Evolutionary conservation across 352 stramenopile species (phyloP).

Genomic region (Phytopythium aichiense): DNA sequence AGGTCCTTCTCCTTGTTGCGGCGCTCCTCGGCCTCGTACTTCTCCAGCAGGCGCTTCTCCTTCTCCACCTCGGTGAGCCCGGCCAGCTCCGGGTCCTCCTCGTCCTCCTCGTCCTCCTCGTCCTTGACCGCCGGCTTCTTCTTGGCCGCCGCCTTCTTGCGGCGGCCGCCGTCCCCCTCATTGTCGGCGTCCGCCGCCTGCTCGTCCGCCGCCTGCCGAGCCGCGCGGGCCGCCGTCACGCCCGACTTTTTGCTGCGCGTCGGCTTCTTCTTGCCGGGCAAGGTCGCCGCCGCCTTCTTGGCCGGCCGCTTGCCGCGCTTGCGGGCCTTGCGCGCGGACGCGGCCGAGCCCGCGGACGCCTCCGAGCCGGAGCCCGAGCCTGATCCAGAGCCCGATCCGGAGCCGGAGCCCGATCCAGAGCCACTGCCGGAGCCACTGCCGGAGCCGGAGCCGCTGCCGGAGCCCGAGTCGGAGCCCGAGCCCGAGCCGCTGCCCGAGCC

Average conservation of each 20-base stretch:
- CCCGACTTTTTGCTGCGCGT: conserved; percentile 15
- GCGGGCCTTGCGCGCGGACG: conserved; percentile 30
- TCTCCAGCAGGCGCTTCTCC: conserved; percentile 82
- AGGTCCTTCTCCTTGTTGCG: conserved; percentile 80
- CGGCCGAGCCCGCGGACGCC: conserved; percentile 20
- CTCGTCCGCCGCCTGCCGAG: conserved; percentile 38
- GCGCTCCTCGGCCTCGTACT: conserved; percentile 81
- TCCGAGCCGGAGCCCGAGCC: conserved; percentile 23
- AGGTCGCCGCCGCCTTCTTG: conserved; percentile 35
- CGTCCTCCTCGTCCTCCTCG: conserved; percentile 39
- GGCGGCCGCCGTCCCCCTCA: conserved; percentile 33
- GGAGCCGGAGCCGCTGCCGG: conserved; percentile 24
- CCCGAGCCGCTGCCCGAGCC: conserved; percentile 33
- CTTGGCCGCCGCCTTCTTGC: conserved; percentile 36
- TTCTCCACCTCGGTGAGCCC: conserved; percentile 86
- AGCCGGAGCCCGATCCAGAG: conserved; percentile 27
- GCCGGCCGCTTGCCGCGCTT: conserved; percentile 44
- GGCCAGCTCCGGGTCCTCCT: conserved; percentile 51
- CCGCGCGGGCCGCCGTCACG: background rate
- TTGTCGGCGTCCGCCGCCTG: conserved; percentile 53
- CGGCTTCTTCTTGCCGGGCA: conserved; percentile 28
- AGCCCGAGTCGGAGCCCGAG: conserved; percentile 25
- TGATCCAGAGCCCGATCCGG: conserved; percentile 24
- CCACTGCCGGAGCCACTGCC: conserved; percentile 24
- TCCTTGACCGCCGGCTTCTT: conserved; percentile 47